Conservation (phyloP, 176 grass and related monocot species). For the Otatea glauca region DNA sequence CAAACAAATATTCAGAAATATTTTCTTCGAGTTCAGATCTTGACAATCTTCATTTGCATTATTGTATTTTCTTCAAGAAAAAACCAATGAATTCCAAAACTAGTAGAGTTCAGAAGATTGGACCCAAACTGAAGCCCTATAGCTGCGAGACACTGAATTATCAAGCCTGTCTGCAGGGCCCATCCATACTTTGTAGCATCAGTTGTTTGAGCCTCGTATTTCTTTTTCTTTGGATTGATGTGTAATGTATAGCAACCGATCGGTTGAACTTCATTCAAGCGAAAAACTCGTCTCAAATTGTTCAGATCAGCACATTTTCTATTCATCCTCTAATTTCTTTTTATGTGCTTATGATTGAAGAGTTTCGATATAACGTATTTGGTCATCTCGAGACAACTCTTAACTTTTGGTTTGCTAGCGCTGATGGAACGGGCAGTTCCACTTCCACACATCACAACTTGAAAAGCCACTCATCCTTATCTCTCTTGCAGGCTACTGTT, state of each 20-base stretch:
- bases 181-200: background rate
- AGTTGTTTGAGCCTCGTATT: background rate
- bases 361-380: background rate
- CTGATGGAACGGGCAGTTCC: background rate
- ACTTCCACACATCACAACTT: background rate
- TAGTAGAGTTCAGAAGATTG: background rate
- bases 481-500: background rate
- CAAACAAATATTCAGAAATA: background rate
- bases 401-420: background rate
- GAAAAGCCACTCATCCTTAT: background rate
- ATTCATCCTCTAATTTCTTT: background rate
- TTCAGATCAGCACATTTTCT: background rate
- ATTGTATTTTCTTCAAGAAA: background rate
- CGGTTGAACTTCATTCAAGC: background rate
- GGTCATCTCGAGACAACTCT: background rate
- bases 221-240: background rate
- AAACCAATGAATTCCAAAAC: background rate
- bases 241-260: background rate
- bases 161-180: background rate
- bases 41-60: background rate
- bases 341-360: background rate
- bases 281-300: background rate
- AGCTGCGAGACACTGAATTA: too few relatives aligned
- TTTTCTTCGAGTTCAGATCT: background rate
- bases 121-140: background rate